Evolutionary conservation across 1,284 basidiomycete species (phyloP), one percentile per base, ranked within the genome.

Genomic region (Pyrrhoderma noxium): DNA sequence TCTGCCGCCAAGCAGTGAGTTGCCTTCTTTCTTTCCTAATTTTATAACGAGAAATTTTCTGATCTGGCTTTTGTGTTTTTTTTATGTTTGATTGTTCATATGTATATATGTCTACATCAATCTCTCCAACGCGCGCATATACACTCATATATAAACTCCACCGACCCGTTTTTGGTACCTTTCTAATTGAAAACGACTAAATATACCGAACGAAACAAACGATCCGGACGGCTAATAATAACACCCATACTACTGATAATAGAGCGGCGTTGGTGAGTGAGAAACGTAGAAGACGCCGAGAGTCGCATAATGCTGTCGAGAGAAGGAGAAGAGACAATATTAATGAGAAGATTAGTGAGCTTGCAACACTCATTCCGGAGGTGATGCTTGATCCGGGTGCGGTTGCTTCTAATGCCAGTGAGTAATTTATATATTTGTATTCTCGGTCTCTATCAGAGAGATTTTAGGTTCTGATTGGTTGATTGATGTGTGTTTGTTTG

Each of bases 271-370:
- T 83, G 14, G 82, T 76, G 48, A 80, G 72, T 57, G 90, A 93
- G 68, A 92, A 92, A 65, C 71, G 89, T 9, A 69, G 88, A 8
- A 70, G 86, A 40, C 70, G 90, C 44, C 71, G 91, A 54, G 91
- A 93, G 67, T 86, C 82, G 4, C 92, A 94, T 65, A 94, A 94
- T 62, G 91, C 90, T 2, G 92, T 95, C 57, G 92, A 95, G 70
- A 74, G 92, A 16, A 70, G 92, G 23, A 66, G 92, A 49, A 68
- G 92, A 43, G 92, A 94, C 64, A 93, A 93, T 65, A 95, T 95
- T 66, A 95, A 95, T 67, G 92, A 94, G 70, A 89, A 89, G 67
- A 95, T 95, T 60, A 79, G 80, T 42, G 92, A 95, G 65, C 77
- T 95, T 1, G 88, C 91, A 14, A 86, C 85, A 21, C 73, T 95